Evolutionary conservation across 2,329 filamentous ascomycete species (phyloP).

Genomic region (Botrytis galanthina): DNA sequence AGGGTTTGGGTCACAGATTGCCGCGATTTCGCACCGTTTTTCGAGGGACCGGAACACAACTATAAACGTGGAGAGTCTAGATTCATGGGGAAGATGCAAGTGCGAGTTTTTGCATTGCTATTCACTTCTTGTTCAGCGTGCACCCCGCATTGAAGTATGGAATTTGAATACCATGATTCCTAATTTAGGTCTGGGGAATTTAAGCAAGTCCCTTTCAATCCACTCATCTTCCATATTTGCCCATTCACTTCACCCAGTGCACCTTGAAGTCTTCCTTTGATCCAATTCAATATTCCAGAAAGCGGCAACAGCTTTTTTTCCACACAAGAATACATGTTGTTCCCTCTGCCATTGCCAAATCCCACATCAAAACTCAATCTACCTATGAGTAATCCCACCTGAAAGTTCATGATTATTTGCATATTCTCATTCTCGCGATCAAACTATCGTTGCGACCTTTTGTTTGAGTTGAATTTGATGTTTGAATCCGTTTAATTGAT

Average conservation of each 20-base stretch:
- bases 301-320: neutral
- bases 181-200: neutral
- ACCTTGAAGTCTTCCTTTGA: neutral
- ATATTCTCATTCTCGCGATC: neutral
- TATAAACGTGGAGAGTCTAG: neutral
- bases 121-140: neutral
- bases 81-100: neutral
- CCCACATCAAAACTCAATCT: neutral
- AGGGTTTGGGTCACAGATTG: neutral
- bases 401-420: conserved; percentile 10
- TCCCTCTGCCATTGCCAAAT: neutral
- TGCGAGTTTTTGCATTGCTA: neutral
- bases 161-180: neutral
- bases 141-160: conserved; percentile 1
- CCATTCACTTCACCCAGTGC: neutral
- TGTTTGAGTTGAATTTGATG: neutral
- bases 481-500: neutral
- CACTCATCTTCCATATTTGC: neutral
- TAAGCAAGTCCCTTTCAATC: neutral
- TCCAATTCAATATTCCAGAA: neutral
- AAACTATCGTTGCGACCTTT: neutral
- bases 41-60: neutral
- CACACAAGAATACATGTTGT: neutral
- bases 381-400: neutral
- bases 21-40: neutral